Percentiles rank a stretch among this genome's conserved stretches.
These are phyloP conservation scores for Carex kokanica DNA, from an alignment of 176 grass and related monocot genomes.

Conservation along the genomic window DNA sequence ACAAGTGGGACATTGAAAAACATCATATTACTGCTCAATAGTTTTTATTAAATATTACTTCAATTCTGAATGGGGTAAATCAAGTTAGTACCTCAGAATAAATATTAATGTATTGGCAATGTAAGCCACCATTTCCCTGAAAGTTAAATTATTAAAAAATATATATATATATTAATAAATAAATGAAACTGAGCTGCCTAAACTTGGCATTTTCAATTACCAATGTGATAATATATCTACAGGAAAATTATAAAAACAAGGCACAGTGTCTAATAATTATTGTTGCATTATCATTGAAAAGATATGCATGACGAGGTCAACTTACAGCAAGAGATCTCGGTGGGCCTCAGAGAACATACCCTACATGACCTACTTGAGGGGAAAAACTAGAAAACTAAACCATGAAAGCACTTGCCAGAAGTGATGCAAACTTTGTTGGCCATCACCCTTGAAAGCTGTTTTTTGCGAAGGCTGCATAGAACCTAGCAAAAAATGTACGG, in stretches of 20 bases:
- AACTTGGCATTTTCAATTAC: background rate
- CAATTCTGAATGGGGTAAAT: slow-evolving; percentile 2
- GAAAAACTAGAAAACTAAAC: background rate
- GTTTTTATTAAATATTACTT: slow-evolving; percentile 4
- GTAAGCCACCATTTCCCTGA: slow-evolving; percentile 98
- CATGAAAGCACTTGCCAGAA: slow-evolving; percentile 64
- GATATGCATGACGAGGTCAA: slow-evolving; percentile 8
- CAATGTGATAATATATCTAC: background rate
- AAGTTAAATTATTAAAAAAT: slow-evolving; percentile 36
- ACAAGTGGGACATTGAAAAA: slow-evolving; percentile 24
- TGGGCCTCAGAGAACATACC: background rate
- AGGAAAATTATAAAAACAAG: background rate
- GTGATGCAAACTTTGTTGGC: slow-evolving; percentile 89
- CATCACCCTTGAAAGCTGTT: slow-evolving; percentile 97
- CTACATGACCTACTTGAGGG: background rate
- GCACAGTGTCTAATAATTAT: background rate
- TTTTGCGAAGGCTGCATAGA: slow-evolving; percentile 94
- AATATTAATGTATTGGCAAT: slow-evolving; percentile 97
- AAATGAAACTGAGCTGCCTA: slow-evolving; percentile 8
- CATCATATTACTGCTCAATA: slow-evolving; percentile 12
- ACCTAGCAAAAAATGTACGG: slow-evolving; percentile 47
- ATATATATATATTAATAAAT: slow-evolving; percentile 6
- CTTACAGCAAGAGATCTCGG: background rate
- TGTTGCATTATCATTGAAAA: background rate
- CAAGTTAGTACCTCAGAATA: slow-evolving; percentile 73